A percentile compares a stretch with the other conserved stretches of the same genome.
phyloP scores from a whole-genome alignment of 805 yeast species.

The Teunomyces barrocoloradensis region DNA sequence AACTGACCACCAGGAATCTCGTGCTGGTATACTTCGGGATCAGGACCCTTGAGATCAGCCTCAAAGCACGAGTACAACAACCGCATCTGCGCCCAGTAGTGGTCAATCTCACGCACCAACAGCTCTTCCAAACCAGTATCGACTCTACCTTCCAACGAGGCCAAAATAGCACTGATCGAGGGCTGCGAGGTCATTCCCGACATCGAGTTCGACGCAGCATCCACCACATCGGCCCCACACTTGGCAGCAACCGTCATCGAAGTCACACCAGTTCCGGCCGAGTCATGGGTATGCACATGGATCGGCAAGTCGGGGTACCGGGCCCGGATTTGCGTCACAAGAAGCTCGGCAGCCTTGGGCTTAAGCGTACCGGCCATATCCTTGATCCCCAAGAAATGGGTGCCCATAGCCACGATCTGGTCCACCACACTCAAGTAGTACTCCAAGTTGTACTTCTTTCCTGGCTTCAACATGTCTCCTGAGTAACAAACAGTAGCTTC shows the following conservation, averaged over 20 bases:
- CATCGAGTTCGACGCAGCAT: constrained; percentile 95
- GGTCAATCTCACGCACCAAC: constrained; percentile 78
- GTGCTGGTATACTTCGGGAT: constrained; percentile 97
- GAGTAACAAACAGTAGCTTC: constrained; percentile 98
- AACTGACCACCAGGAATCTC: constrained; percentile 99
- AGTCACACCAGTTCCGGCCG: constrained; percentile 99
- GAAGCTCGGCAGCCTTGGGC: constrained; percentile 85
- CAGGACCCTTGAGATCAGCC: constrained; percentile 98
- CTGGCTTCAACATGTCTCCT: constrained; percentile 96
- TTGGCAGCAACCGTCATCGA: constrained; percentile 91
- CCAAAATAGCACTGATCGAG: constrained; percentile 86
- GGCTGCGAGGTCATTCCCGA: constrained; percentile 99
- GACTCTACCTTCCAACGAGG: constrained; percentile 85
- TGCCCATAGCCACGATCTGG: constrained; percentile 86
- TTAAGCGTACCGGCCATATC: constrained; percentile 99
- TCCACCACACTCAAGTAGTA: constrained; percentile 84
- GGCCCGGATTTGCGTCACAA: constrained; percentile 77
- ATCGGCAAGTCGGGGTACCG: constrained; percentile 92
- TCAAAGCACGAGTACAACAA: constrained; percentile 94
- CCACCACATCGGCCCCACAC: constrained; percentile 98
- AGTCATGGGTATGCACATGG: constrained; percentile 98
- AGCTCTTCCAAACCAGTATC: constrained; percentile 67
- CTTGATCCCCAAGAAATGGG: constrained; percentile 95
- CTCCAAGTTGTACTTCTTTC: constrained; percentile 92
- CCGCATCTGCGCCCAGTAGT: constrained; percentile 99